Conservation (phyloP, 768 basidiomycete genomes). For the Boletus bicolor region DNA sequence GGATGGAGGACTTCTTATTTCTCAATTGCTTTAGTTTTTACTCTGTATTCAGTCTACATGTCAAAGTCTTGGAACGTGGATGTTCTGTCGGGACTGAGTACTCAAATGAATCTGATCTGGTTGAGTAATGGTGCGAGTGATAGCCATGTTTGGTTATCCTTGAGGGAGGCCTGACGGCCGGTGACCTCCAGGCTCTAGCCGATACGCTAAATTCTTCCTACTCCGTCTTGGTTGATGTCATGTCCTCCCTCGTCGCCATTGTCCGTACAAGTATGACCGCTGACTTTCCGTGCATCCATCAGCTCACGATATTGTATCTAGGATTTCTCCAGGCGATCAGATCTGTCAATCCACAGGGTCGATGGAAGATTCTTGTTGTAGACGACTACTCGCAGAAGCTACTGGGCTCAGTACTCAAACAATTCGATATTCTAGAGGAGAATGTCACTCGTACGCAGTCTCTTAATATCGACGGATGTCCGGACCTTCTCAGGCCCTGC, state of each 20-base stretch:
- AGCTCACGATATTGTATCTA: constrained; percentile 29
- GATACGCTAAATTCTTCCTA: background rate
- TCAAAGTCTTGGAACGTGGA: background rate
- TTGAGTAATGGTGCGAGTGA: background rate
- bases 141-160: constrained; percentile 11
- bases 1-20: constrained; percentile 7
- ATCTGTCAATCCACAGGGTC: constrained; percentile 78
- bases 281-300: background rate
- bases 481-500: constrained; percentile 8
- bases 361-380: constrained; percentile 98
- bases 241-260: constrained; percentile 46
- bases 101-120: background rate
- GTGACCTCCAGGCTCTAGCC: background rate
- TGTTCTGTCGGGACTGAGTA: background rate
- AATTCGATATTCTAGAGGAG: constrained; percentile 92
- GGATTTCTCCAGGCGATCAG: constrained; percentile 87
- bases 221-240: constrained; percentile 7
- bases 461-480: background rate
- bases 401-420: constrained; percentile 81
- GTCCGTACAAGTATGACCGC: constrained; percentile 44
- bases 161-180: background rate
- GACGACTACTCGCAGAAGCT: constrained; percentile 89
- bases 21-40: constrained; percentile 4
- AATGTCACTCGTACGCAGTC: constrained; percentile 84
- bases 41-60: constrained; percentile 6